phyloP scores from a whole-genome alignment of 352 stramenopile species.

The Phytopythium ostracodes region DNA sequence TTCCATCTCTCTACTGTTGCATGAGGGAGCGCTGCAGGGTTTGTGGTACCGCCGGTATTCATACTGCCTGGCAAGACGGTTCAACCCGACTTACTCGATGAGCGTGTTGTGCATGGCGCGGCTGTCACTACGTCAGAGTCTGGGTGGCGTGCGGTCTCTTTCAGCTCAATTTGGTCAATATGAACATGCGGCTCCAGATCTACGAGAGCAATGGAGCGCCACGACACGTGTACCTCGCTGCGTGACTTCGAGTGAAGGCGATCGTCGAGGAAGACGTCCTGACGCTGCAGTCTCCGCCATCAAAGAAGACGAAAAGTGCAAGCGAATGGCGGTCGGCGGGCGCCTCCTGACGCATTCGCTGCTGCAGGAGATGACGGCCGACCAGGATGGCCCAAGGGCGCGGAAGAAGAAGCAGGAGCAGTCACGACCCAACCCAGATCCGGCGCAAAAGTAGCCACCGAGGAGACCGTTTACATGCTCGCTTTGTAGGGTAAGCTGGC shows the following conservation, averaged over 20 bases:
- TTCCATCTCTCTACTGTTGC: too few relatives aligned
- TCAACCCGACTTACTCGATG: too few relatives aligned
- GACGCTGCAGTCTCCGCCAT: background rate
- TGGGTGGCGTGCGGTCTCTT: too few relatives aligned
- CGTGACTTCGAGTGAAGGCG: background rate
- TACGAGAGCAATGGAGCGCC: background rate
- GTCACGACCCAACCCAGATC: background rate
- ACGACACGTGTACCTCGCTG: background rate
- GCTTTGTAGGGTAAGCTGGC: background rate
- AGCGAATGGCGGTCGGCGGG: background rate
- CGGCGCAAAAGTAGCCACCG: too few relatives aligned
- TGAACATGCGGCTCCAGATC: background rate
- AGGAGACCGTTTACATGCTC: background rate
- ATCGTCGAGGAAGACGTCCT: background rate
- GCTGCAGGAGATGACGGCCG: background rate
- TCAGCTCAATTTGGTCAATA: background rate
- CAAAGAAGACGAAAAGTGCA: background rate
- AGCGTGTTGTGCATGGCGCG: too few relatives aligned
- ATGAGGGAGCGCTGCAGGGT: too few relatives aligned
- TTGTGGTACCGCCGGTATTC: too few relatives aligned
- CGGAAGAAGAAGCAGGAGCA: background rate
- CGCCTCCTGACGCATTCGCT: background rate
- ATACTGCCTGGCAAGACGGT: too few relatives aligned
- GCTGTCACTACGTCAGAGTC: too few relatives aligned
- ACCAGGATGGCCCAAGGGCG: background rate